Base-by-base conservation (phyloP, 768 basidiomycete species). In the Mycena alexandri region DNA sequence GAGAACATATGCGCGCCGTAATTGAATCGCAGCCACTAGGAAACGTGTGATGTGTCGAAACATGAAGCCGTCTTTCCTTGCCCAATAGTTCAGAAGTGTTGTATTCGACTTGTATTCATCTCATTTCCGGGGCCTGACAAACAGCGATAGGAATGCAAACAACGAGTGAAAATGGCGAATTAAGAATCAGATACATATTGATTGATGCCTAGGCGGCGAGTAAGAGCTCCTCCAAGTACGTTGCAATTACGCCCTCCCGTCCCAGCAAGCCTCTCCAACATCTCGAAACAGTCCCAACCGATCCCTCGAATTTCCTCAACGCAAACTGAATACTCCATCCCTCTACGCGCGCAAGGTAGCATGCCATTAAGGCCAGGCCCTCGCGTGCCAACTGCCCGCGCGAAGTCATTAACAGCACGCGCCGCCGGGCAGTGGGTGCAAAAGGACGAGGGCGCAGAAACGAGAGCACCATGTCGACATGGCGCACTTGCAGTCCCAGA, bases 391-490 rank as follows among this genome's bases (percentile, higher is more conserved):
- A 42, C 42, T 69, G 62, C 16, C 48, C 59, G 10, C 60, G 57
- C 41, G 63, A 59, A 3, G 59, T 51, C 29, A 69, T 14, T 12
- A 69, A 12, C 21, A 69, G 53, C 41, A 69, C 68, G 6, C 63
- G 68, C 11, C 47, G 52, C 29, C 58, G 57, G 19, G 43, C 34
- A 19, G 7, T 14, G 24, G 68, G 24, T 19, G 68, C 68, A 19
- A 69, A 69, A 2, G 68, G 68, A 34, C 65, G 68, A 53, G 63
- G 68, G 52, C 68, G 63, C 44, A 69, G 54, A 58, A 64, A 69
- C 21, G 53, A 33, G 12, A 65, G 59, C 34, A 54, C 59, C 13
- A 46, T 43, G 24, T 53, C 50, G 50, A 69, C 57, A 2, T 69
- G 63, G 33, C 12, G 33, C 7, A 41, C 24, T 44, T 54, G 52